Base-by-base conservation (phyloP, 805 yeast genomes). In the Metschnikowia similis region DNA sequence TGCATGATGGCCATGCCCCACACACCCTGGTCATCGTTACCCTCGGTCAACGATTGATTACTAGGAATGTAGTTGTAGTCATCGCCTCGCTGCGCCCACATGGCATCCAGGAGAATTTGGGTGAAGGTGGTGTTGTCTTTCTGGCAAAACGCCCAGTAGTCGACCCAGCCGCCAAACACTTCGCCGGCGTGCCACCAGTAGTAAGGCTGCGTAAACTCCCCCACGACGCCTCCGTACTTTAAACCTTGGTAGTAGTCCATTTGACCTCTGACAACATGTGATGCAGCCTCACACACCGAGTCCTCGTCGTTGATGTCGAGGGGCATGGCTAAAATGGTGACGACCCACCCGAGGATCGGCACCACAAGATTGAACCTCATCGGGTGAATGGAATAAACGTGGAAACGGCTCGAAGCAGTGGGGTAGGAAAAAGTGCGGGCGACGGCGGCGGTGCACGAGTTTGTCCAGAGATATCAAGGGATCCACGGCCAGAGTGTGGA, bases 101-200 rank as follows among this genome's bases (percentile, higher is more conserved):
- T 73, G 10, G 70, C 80, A 30, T 70, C 67, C 32, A 51, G 62
- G 29, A 76, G 62, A 41, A 59, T 50, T 1, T 43, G 17, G 47
- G 67, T 48, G 53, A 71, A 66, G 2, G 69, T 66, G 8, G 47
- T 53, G 52, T 75, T 73, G 31, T 60, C 60, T 13, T 57, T 48
- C 16, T 68, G 70, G 58, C 80, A 76, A 50, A 63, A 66, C 6
- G 67, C 62, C 53, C 62, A 67, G 60, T 71, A 73, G 51, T 71
- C 72, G 21, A 76, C 56, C 56, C 76, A 59, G 1, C 77, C 76
- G 17, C 80, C 80, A 66, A 76, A 76, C 4, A 77, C 78, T 58
- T 74, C 78, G 26, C 80, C 79, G 27, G 79, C 79, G 52, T 76
- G 67, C 81, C 81, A 76, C 81, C 81, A 76, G 63, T 75, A 76